Conservation (phyloP, 208 protist genomes). For the Leishmania braziliensis region DNA sequence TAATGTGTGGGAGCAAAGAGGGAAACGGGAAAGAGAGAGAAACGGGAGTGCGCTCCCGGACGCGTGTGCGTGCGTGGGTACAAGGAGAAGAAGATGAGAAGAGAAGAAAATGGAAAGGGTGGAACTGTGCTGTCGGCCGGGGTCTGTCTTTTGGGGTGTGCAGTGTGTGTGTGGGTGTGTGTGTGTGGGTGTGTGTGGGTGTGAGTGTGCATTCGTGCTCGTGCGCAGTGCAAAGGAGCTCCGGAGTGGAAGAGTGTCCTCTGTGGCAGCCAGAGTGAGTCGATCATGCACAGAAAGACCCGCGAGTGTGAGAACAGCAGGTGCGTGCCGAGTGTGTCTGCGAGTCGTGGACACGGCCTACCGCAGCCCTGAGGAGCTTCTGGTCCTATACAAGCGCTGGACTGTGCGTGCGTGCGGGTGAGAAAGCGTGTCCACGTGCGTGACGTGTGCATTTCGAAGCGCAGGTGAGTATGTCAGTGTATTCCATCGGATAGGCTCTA, state of each 20-base stretch:
- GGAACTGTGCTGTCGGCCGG: background rate
- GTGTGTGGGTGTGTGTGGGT: background rate
- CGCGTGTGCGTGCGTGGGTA: background rate
- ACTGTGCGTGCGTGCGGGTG: background rate
- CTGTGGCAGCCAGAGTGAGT: background rate
- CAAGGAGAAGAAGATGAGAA: background rate
- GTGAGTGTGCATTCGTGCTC: background rate
- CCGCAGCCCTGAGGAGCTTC: background rate
- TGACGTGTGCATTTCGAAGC: conserved; percentile 1
- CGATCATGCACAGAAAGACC: background rate
- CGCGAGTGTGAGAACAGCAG: background rate
- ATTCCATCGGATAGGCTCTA: background rate
- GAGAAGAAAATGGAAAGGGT: background rate
- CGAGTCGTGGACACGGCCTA: background rate
- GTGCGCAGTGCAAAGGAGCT: background rate
- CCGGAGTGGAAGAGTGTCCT: background rate
- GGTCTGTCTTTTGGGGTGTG: too few relatives aligned
- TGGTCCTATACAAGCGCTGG: background rate
- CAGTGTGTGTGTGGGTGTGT: background rate
- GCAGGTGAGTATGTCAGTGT: conserved; percentile 6
- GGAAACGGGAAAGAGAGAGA: background rate
- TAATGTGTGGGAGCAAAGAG: background rate
- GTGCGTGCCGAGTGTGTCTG: background rate
- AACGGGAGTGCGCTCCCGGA: background rate
- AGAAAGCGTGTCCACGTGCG: background rate